phyloP scores from a whole-genome alignment of 495 filamentous ascomycete genomes.

The Daldinia decipiens region DNA sequence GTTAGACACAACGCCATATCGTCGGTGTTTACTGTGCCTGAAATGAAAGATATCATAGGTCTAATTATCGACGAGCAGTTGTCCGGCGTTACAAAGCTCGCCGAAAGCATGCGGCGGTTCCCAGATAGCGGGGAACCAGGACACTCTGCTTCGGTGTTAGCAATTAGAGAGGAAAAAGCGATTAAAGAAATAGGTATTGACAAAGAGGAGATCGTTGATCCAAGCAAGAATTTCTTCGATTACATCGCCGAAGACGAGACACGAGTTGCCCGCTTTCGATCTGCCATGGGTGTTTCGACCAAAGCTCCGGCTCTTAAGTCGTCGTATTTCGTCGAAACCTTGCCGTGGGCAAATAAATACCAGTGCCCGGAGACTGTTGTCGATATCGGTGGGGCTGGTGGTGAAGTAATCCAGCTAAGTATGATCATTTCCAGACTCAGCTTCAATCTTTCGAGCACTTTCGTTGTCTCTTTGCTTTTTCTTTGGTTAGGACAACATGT shows the following conservation, averaged over 20 bases:
- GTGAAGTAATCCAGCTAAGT: constrained; percentile 35
- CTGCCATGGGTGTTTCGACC: constrained; percentile 54
- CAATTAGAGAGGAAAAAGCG: constrained; percentile 17
- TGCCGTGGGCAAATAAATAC: constrained; percentile 51
- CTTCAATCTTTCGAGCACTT: neutral
- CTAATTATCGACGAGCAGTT: constrained; percentile 54
- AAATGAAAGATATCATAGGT: constrained; percentile 51
- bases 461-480: no score
- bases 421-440: neutral
- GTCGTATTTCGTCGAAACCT: constrained; percentile 50
- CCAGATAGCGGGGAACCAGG: constrained; percentile 43
- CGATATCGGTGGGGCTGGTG: constrained; percentile 58
- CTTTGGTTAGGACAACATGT: no score
- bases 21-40: constrained; percentile 41
- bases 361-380: constrained; percentile 47
- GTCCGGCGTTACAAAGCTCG: constrained; percentile 40
- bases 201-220: constrained; percentile 27
- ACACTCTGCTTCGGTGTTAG: constrained; percentile 38
- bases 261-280: constrained; percentile 54
- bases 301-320: constrained; percentile 50
- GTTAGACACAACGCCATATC: constrained; percentile 54
- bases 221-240: constrained; percentile 49
- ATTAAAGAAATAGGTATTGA: constrained; percentile 15
- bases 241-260: constrained; percentile 47
- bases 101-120: constrained; percentile 42